A percentile compares a stretch with the other conserved stretches of the same genome.
Evolutionary conservation across 1,139 yeast species (phyloP).

Genomic region (Zhuliangozyma parablackwelliae): DNA sequence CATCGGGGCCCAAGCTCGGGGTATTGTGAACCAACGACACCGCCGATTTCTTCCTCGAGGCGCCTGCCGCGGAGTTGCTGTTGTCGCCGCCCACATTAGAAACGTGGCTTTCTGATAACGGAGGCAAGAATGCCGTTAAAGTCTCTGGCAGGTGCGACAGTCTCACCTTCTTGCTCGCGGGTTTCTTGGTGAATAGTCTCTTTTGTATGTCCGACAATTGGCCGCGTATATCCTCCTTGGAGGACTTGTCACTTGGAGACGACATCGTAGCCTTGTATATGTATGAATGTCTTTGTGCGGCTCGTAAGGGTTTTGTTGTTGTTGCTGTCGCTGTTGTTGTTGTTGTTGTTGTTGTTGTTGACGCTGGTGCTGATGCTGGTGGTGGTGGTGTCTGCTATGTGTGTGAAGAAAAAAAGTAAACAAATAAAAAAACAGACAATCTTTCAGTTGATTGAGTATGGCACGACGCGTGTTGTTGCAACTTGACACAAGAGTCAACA

Average conservation of each 20-base stretch:
- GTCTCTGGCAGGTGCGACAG: slow-evolving; percentile 13
- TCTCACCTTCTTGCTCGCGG: slow-evolving; percentile 18
- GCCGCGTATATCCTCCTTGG: slow-evolving; percentile 43
- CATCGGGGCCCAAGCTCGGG: slow-evolving; percentile 40
- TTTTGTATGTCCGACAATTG: slow-evolving; percentile 61
- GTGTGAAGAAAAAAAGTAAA: too few relatives aligned
- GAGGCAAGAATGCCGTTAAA: slow-evolving; percentile 11
- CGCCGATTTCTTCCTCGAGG: slow-evolving; percentile 1
- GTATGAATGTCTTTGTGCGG: too few relatives aligned
- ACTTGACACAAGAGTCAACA: too few relatives aligned
- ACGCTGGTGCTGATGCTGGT: too few relatives aligned
- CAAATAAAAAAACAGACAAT: too few relatives aligned
- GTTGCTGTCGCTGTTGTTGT: too few relatives aligned
- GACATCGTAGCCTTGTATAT: too few relatives aligned
- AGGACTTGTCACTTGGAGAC: background rate
- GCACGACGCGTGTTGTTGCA: too few relatives aligned
- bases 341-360: too few relatives aligned
- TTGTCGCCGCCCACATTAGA: slow-evolving; percentile 1
- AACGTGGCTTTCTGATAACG: slow-evolving; percentile 15
- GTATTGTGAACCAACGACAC: slow-evolving; percentile 18
- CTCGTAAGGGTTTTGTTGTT: too few relatives aligned
- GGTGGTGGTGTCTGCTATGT: too few relatives aligned
- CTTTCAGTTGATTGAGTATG: too few relatives aligned
- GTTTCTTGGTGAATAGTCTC: slow-evolving; percentile 37
- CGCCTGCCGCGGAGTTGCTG: background rate